Conservation (phyloP, 495 filamentous ascomycete species). For the Neurospora sp. region DNA sequence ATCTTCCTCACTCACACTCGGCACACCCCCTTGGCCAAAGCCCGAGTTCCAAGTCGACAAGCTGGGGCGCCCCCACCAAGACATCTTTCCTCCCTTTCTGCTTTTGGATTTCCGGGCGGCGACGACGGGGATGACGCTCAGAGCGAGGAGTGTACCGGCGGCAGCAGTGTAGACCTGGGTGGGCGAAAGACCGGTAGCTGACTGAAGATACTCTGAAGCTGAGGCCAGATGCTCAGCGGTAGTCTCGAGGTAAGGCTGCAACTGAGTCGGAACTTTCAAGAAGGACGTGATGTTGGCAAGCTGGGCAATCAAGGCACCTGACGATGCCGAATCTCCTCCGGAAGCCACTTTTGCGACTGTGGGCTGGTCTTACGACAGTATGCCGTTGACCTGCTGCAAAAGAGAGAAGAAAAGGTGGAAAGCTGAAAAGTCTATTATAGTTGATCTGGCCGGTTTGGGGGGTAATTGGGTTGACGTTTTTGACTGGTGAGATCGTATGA, state of each 20-base stretch:
- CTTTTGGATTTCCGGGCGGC: slow-evolving; percentile 25
- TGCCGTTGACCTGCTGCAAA: slow-evolving; percentile 23
- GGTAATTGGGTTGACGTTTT: not conserved
- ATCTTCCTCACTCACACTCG: slow-evolving; percentile 63
- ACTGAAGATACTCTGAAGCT: slow-evolving; percentile 44
- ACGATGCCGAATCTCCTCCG: slow-evolving; percentile 36
- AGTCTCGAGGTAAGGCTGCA: slow-evolving; percentile 39
- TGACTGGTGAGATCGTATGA: not conserved
- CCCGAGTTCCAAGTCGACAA: slow-evolving; percentile 48
- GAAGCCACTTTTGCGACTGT: slow-evolving; percentile 46
- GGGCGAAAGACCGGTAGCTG: slow-evolving; percentile 37
- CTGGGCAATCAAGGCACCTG: slow-evolving; percentile 37
- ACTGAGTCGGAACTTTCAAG: slow-evolving; percentile 27
- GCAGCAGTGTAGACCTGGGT: slow-evolving; percentile 35
- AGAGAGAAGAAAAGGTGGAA: slow-evolving; percentile 1
- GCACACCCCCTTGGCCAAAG: slow-evolving; percentile 33
- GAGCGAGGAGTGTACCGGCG: slow-evolving; percentile 29
- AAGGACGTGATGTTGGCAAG: slow-evolving; percentile 32
- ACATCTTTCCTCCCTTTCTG: slow-evolving; percentile 39
- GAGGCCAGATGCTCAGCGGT: slow-evolving; percentile 37
- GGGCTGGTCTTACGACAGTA: slow-evolving; percentile 31
- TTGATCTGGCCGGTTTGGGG: not conserved
- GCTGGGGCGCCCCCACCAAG: slow-evolving; percentile 49
- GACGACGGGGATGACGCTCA: slow-evolving; percentile 42
- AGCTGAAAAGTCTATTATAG: not conserved